phyloP scores from a whole-genome alignment of 257 asterid species.

The Solanum acaule region DNA sequence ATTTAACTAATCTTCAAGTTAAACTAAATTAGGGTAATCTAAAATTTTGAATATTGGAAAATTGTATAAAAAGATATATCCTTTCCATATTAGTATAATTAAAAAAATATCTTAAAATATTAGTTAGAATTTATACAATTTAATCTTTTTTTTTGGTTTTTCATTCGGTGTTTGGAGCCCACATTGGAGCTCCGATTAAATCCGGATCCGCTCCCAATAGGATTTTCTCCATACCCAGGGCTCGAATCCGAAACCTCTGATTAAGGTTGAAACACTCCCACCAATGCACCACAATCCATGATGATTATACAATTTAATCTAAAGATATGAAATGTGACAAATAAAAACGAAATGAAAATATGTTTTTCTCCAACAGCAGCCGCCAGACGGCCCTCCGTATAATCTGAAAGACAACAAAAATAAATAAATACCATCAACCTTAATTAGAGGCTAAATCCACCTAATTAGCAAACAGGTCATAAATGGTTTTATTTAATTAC shows the following conservation, averaged over 20 bases:
- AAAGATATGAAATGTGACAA: background rate
- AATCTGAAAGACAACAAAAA: background rate
- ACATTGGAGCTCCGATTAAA: no score
- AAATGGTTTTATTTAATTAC: background rate
- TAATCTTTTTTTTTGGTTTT: no score
- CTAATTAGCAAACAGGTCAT: background rate
- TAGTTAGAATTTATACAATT: background rate
- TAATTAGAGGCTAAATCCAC: background rate
- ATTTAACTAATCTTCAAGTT: background rate
- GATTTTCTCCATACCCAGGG: no score
- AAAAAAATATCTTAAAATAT: background rate
- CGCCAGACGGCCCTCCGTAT: background rate
- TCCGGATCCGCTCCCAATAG: no score
- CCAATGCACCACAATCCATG: no score
- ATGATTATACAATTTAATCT: no score
- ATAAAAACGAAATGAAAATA: no score
- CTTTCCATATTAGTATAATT: background rate
- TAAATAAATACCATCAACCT: background rate
- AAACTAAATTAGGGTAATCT: background rate
- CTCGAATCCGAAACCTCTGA: no score
- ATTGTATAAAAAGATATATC: background rate
- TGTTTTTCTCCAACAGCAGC: background rate
- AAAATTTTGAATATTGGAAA: background rate
- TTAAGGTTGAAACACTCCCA: no score
- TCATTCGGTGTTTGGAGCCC: accelerated